Base-by-base conservation (phyloP, 129 eudicot genomes). In the Silybum marianum region DNA sequence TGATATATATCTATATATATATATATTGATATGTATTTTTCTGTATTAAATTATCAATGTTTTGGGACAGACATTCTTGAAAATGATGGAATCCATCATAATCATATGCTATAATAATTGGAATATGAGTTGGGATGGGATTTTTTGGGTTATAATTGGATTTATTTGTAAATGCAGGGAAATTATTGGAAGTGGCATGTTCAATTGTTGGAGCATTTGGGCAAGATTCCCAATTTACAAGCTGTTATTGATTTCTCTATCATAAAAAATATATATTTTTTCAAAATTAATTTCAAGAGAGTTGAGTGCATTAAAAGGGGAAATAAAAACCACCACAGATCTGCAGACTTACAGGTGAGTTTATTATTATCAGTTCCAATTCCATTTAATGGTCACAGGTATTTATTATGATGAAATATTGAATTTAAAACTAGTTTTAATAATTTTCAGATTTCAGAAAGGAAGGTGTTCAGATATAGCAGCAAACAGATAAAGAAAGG, bases 161-260 rank as follows among this genome's bases (percentile, higher is more conserved):
- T 82, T 51, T 19, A 26, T 71, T 77, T 77, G 62, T 73, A 40
- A 73, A 42, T 68, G 74, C 94, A 95, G 98, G 98, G 87, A 95
- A 87, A 73, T 90, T 94, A 89, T 40, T 94, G 89, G 98, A 94
- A 87, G 84, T 88, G 79, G 84, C 92, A 80, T 94, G 98, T 77
- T 79, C 77, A 39, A 60, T 92, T 77, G 82, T 89, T 83, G 92
- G 92, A 84, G 86, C 88, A 30, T 84, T 91, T 82, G 95, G 98
- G 73, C 91, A 91, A 34, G 85, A 86, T 85, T 88, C 89, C 25
- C 91, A 71, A 78, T 81, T 88, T 86, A 72, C 82, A 80, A 88
- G 87, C 63, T 94, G 98, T 84, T 67, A 86, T 79, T 90, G 83
- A 89, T 67, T 58, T 58, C 23, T 58, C 36, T 32, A 58, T 58